Evolutionary conservation across 805 yeast genomes (phyloP), one percentile per base, ranked within the genome.

Genomic region (Cyberlindnera maritima): DNA sequence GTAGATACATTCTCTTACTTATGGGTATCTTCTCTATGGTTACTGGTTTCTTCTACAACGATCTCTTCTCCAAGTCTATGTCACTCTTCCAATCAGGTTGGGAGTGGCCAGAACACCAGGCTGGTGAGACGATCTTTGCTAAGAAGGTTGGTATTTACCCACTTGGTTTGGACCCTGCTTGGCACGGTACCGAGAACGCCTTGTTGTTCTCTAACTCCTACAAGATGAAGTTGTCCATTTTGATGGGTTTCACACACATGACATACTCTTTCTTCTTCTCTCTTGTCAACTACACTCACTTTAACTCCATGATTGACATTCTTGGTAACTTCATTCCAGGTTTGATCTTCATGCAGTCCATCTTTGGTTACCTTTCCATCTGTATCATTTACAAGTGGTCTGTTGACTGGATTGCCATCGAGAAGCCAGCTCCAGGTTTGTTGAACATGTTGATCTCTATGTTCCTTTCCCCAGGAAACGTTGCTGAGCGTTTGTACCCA

Each of bases 141-240:
- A 73, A 73, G 32, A 75, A 77, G 57, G 73, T 73, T 13, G 88
- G 92, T 9, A 80, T 80, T 12, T 94, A 94, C 62, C 71, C 83
- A 5, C 71, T 94, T 63, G 99, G 99, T 43, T 68, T 94, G 43
- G 99, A 94, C 68, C 87, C 85, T 54, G 87, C 85, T 11, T 94
- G 99, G 99, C 99, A 94, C 67, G 97, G 97, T 15, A 78, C 98
- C 35, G 99, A 94, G 57, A 94, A 94, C 70, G 83, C 84, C 43
- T 75, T 94, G 59, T 69, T 95, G 48, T 94, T 94, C 69, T 80
- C 96, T 42, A 94, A 94, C 71, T 91, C 98, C 2, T 94, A 88
- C 72, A 94, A 94, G 75, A 94, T 94, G 99, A 94, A 94, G 67
- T 74, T 94, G 51, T 90, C 98, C 2, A 85, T 94, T 47, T 74